Evolutionary conservation across 164 flowering plant genomes (phyloP).

Genomic region (Umbellularia californica): DNA sequence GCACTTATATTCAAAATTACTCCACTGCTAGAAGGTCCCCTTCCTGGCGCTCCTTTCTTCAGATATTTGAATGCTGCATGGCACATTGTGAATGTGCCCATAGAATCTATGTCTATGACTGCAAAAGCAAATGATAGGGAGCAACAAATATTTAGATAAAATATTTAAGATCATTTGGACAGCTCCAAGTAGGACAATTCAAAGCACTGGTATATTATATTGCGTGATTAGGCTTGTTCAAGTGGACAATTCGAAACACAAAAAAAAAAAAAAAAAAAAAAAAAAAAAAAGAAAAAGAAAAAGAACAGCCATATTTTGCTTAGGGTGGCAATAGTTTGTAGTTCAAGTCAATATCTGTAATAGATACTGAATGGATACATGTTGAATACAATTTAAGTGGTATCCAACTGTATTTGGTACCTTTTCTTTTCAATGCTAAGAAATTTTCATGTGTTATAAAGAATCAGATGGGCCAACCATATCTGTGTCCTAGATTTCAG

Average conservation of each 20-base stretch:
- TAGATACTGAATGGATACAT: background rate
- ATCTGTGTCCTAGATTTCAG: too few species aligned
- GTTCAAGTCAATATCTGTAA: background rate
- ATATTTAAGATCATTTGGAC: too few species aligned
- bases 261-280: too few species aligned
- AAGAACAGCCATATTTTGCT: too few species aligned
- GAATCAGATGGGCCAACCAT: too few species aligned
- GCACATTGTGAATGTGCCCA: slow-evolving; percentile 97
- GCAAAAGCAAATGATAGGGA: slow-evolving; percentile 17
- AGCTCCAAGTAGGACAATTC: too few species aligned
- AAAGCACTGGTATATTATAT: too few species aligned
- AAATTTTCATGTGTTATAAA: too few species aligned
- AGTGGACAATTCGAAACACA: background rate
- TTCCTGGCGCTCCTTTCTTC: slow-evolving; percentile 79
- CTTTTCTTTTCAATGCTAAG: too few species aligned
- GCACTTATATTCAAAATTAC: slow-evolving; percentile 83
- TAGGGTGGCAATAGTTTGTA: background rate
- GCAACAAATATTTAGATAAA: background rate
- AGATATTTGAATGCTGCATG: slow-evolving; percentile 77
- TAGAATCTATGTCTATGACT: slow-evolving; percentile 95
- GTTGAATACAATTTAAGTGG: background rate
- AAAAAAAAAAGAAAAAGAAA: too few species aligned
- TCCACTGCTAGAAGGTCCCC: slow-evolving; percentile 53
- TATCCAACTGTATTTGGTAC: background rate
- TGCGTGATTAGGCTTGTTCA: background rate